phyloP scores from a whole-genome alignment of 306 rosid species.

The Cicer chorassanicum region DNA sequence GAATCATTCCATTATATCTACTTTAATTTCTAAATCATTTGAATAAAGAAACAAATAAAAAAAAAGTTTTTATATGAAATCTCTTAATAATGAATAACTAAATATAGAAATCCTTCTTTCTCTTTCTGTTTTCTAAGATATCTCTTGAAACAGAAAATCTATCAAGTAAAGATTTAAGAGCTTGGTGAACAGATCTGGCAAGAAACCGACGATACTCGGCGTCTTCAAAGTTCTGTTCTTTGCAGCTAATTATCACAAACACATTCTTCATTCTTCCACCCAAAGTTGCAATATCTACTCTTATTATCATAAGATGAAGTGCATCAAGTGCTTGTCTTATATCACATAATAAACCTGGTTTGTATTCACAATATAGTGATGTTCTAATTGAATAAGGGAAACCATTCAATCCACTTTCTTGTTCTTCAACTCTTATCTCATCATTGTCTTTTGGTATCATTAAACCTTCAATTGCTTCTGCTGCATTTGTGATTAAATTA shows the following conservation, averaged over 20 bases:
- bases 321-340: constrained; percentile 66
- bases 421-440: constrained; percentile 69
- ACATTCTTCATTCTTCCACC: constrained; percentile 76
- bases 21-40: constrained; percentile 5
- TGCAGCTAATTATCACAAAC: constrained; percentile 61
- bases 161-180: constrained; percentile 64
- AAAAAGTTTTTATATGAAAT: constrained; percentile 48
- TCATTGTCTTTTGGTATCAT: constrained; percentile 51
- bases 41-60: neutral
- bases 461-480: constrained; percentile 56
- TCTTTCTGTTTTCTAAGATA: constrained; percentile 54
- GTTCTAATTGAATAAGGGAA: constrained; percentile 62
- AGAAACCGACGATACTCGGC: constrained; percentile 53
- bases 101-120: constrained; percentile 60
- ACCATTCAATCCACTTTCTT: constrained; percentile 47
- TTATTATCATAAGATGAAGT: constrained; percentile 62
- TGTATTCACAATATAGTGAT: constrained; percentile 68
- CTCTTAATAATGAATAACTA: constrained; percentile 57
- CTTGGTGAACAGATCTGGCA: constrained; percentile 62
- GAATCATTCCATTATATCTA: constrained; percentile 25
- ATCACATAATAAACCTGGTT: constrained; percentile 59
- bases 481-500: constrained; percentile 26
- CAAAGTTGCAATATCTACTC: constrained; percentile 71
- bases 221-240: constrained; percentile 52
- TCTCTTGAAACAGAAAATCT: constrained; percentile 65